These are phyloP conservation scores for Pleurozium schreberi DNA, from an alignment of 225 moss, liverwort and hornwort genomes.

Conservation along the genomic window DNA sequence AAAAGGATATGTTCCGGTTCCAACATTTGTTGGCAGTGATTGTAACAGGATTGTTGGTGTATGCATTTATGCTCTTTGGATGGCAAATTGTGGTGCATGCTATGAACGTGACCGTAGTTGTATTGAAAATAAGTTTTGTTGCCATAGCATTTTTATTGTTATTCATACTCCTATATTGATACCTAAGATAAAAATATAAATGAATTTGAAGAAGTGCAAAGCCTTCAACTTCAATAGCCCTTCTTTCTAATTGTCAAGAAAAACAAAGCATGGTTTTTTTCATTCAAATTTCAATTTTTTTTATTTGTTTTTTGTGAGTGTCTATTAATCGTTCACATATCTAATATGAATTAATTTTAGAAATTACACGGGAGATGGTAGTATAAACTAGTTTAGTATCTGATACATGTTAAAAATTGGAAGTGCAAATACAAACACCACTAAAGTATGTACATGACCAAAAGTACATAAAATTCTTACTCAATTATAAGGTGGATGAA, in stretches of 20 bases:
- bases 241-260: neutral
- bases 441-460: neutral
- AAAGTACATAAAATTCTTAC: neutral
- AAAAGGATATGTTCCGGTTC: neutral
- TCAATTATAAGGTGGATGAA: neutral
- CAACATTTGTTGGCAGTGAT: neutral
- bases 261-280: neutral
- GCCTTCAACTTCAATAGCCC: neutral
- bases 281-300: neutral
- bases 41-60: neutral
- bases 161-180: neutral
- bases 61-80: neutral
- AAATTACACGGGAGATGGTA: neutral
- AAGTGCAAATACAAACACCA: rapidly evolving
- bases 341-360: neutral
- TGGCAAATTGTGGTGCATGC: neutral
- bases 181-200: too few relatives aligned
- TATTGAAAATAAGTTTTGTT: neutral
- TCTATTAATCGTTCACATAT: neutral
- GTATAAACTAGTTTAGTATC: neutral
- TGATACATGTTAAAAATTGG: neutral
- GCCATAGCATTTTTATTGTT: neutral
- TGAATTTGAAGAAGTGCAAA: too few relatives aligned
- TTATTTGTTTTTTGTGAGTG: neutral
- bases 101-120: rapidly evolving